Percentiles rank a stretch among this genome's conserved stretches.
These are phyloP conservation scores for Cladosporium sp. DNA, from an alignment of 2,329 filamentous ascomycete species.

Conservation along the genomic window DNA sequence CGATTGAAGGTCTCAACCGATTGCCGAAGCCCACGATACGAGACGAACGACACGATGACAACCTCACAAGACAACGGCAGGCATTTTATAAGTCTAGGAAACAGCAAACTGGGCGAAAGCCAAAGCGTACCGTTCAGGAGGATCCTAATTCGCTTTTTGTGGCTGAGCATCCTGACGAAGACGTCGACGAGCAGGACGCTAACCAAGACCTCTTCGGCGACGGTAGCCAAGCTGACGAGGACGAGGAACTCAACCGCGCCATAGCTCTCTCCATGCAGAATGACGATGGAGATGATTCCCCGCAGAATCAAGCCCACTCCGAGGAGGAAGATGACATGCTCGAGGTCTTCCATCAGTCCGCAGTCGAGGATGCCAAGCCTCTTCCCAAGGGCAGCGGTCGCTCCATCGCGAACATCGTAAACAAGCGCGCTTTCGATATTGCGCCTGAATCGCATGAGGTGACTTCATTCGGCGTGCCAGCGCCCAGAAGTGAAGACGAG, in stretches of 20 bases:
- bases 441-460: conserved; percentile 43
- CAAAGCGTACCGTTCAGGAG: conserved; percentile 22
- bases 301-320: background rate
- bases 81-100: conserved; percentile 44
- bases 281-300: conserved; percentile 46
- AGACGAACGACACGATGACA: conserved; percentile 36
- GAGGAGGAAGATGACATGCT: conserved; percentile 38
- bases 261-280: conserved; percentile 77
- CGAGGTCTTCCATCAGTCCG: conserved; percentile 44
- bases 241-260: conserved; percentile 73
- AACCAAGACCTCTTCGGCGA: conserved; percentile 58
- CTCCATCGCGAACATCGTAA: conserved; percentile 70
- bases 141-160: conserved; percentile 56
- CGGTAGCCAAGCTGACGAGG: conserved; percentile 53
- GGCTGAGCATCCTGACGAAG: conserved; percentile 20
- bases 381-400: conserved; percentile 45
- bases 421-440: conserved; percentile 64
- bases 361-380: conserved; percentile 40
- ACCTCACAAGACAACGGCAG: conserved; percentile 42
- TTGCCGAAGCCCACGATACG: conserved; percentile 59
- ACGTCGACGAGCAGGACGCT: conserved; percentile 27
- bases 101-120: conserved; percentile 14
- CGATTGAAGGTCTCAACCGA: conserved; percentile 83
- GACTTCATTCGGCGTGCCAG: conserved; percentile 29
- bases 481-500: conserved; percentile 26